These are phyloP conservation scores for Bipolaris cookei DNA, from an alignment of 2,329 filamentous ascomycete genomes.

Conservation along the genomic window DNA sequence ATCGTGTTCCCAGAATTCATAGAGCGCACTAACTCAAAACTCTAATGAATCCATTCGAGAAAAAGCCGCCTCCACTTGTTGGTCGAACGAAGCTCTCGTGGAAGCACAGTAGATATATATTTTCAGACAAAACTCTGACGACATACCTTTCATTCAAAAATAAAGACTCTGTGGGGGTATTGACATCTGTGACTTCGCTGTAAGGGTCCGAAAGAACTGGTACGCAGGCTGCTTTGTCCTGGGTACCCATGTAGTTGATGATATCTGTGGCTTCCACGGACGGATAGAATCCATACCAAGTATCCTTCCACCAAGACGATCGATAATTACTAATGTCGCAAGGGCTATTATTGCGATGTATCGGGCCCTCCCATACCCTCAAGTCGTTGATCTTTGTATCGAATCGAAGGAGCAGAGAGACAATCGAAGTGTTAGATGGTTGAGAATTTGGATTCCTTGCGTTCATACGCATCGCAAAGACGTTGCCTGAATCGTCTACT, in stretches of 20 bases:
- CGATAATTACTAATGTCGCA: background rate
- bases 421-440: background rate
- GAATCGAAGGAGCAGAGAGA: constrained; percentile 14
- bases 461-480: constrained; percentile 2
- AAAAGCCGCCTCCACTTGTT: constrained; percentile 3
- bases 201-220: background rate
- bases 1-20: no score
- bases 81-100: constrained; percentile 5
- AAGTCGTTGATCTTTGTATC: constrained; percentile 21
- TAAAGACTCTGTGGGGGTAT: background rate
- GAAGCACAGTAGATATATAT: constrained; percentile 15
- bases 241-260: constrained; percentile 7
- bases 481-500: constrained; percentile 1
- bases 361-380: constrained; percentile 2
- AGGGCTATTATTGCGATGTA: background rate
- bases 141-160: constrained; percentile 15
- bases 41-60: background rate
- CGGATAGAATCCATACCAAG: constrained; percentile 5
- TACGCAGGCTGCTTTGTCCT: background rate
- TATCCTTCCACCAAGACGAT: constrained; percentile 27
- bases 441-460: background rate
- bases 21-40: no score
- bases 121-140: background rate
- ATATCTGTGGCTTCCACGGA: background rate
- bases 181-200: background rate